Conservation (phyloP, 345 rosid genomes). For the Eucalyptus guilfoylei region DNA sequence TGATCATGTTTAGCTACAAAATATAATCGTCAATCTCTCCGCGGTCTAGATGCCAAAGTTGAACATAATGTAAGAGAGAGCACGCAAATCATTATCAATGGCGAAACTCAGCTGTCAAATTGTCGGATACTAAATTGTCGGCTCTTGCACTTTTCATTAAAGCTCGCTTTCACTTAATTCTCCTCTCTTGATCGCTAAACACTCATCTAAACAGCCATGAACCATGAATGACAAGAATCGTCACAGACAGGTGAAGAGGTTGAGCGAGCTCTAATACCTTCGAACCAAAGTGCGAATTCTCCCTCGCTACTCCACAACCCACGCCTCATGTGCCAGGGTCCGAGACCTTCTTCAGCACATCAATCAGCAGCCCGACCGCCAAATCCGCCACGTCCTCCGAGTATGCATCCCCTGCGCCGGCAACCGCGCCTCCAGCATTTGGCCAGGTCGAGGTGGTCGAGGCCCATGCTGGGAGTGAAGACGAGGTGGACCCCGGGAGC, state of each 20-base stretch:
- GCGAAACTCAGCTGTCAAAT: background rate
- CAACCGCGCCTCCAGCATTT: conserved; percentile 6
- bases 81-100: background rate
- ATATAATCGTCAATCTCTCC: background rate
- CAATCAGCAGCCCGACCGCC: conserved; percentile 16
- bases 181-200: background rate
- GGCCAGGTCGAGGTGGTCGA: conserved; percentile 11
- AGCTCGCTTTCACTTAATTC: background rate
- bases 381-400: conserved; percentile 14
- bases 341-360: conserved; percentile 3
- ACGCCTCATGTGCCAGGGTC: conserved; percentile 5
- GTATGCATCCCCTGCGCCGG: background rate
- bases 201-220: background rate
- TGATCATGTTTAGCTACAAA: background rate
- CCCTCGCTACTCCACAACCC: conserved; percentile 8
- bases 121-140: background rate
- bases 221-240: background rate
- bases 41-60: background rate
- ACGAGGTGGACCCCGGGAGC: conserved; percentile 5
- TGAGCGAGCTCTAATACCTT: background rate
- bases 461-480: conserved; percentile 9
- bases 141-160: background rate
- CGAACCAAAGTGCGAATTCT: conserved; percentile 12
- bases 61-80: background rate
- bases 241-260: background rate